A percentile compares a stretch with the other conserved stretches of the same genome.
Evolutionary conservation across 1,139 yeast genomes (phyloP).

Genomic region (Magnusiomyces clavatus): DNA sequence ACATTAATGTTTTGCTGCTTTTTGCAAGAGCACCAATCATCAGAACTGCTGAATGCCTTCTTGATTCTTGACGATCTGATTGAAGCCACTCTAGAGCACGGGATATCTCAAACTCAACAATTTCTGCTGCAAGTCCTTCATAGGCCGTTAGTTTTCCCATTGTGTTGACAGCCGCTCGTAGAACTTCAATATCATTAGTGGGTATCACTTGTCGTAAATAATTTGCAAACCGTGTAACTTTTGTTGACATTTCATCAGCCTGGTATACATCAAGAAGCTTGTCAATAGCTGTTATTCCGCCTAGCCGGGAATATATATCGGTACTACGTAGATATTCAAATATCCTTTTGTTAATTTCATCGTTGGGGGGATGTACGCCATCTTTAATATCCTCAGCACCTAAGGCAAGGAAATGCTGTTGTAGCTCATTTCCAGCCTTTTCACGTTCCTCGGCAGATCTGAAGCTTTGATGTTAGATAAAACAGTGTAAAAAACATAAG

Average conservation of each 20-base stretch:
- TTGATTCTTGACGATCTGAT: conserved; percentile 64
- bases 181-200: conserved; percentile 73
- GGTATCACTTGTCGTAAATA: conserved; percentile 76
- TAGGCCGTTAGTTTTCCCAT: conserved; percentile 84
- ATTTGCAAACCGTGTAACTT: conserved; percentile 84
- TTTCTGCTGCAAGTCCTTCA: conserved; percentile 84
- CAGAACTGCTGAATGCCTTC: conserved; percentile 86
- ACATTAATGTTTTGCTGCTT: conserved; percentile 78
- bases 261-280: conserved; percentile 74
- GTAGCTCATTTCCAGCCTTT: conserved; percentile 51
- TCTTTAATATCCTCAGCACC: conserved; percentile 73
- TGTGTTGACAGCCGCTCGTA: conserved; percentile 79
- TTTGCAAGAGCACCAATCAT: conserved; percentile 78
- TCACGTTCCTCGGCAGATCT: conserved; percentile 30
- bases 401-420: conserved; percentile 57
- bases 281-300: conserved; percentile 88
- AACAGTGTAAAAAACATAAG: not conserved
- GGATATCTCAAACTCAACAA: conserved; percentile 88
- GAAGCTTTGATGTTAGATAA: not conserved
- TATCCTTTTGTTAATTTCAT: conserved; percentile 79
- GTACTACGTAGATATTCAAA: conserved; percentile 77
- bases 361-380: conserved; percentile 71
- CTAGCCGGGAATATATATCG: conserved; percentile 65
- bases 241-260: conserved; percentile 73
- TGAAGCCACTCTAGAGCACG: conserved; percentile 88